These are phyloP conservation scores for Stemphylium lycopersici DNA, from an alignment of 2,329 filamentous ascomycete genomes.

Conservation along the genomic window DNA sequence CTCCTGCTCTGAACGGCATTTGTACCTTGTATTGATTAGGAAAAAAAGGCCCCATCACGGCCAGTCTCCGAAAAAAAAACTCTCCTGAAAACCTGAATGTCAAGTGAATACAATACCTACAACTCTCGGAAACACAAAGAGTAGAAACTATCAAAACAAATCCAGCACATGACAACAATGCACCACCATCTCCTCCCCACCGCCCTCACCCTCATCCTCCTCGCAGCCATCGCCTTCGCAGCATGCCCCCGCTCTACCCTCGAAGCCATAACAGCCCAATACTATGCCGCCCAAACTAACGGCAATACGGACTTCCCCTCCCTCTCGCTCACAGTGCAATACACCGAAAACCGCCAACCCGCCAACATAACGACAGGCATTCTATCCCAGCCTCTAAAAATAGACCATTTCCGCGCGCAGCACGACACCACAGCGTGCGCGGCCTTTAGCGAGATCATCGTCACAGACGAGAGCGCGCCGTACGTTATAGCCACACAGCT, in stretches of 20 bases:
- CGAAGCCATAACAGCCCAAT: constrained; percentile 24
- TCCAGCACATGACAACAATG: constrained; percentile 1
- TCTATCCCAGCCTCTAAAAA: constrained; percentile 30
- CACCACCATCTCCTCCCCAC: neutral
- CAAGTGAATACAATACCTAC: too few relatives aligned
- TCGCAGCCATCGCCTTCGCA: constrained; percentile 19
- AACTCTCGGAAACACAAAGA: too few relatives aligned
- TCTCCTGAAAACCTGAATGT: too few relatives aligned
- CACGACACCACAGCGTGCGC: constrained; percentile 37
- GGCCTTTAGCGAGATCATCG: constrained; percentile 38
- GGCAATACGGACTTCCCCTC: constrained; percentile 26
- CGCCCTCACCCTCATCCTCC: neutral
- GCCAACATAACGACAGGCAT: constrained; percentile 25
- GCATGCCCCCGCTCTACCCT: constrained; percentile 32
- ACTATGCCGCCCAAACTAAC: constrained; percentile 28
- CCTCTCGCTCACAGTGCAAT: constrained; percentile 24
- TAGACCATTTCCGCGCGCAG: constrained; percentile 34
- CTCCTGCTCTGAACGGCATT: too few relatives aligned
- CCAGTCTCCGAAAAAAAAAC: too few relatives aligned
- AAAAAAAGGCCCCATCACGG: too few relatives aligned
- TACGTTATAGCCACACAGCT: constrained; percentile 40
- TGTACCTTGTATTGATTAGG: too few relatives aligned
- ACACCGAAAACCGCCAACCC: constrained; percentile 37
- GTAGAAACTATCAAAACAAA: neutral
- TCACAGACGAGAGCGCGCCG: constrained; percentile 30